phyloP scores from a whole-genome alignment of 805 yeast genomes.

The Zygoascus bituminiphila region DNA sequence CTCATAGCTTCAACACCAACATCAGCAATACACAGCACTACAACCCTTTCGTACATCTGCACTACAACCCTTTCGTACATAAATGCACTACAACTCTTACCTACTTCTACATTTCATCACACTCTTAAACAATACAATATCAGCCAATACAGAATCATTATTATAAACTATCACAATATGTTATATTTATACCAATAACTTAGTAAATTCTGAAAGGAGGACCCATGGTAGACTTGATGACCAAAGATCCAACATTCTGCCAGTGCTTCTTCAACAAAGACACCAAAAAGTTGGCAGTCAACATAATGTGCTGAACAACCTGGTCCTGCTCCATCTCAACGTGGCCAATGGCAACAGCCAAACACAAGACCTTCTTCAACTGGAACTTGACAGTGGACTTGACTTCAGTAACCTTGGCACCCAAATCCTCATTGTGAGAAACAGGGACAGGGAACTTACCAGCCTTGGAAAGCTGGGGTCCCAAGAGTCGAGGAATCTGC shows the following conservation, averaged over 20 bases:
- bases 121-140: background rate
- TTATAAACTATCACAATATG: background rate
- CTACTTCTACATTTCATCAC: background rate
- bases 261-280: conserved; percentile 99
- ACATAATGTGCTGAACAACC: conserved; percentile 94
- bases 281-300: conserved; percentile 98
- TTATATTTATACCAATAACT: conserved; percentile 21
- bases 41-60: no score
- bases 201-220: conserved; percentile 99
- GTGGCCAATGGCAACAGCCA: conserved; percentile 99
- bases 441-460: conserved; percentile 99
- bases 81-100: no score
- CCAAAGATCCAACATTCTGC: conserved; percentile 99
- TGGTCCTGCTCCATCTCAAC: conserved; percentile 98
- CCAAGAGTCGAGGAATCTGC: conserved; percentile 99
- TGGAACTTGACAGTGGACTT: conserved; percentile 99
- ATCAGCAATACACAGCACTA: no score
- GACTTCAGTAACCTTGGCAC: conserved; percentile 92
- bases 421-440: conserved; percentile 97
- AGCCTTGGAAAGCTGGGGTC: conserved; percentile 99
- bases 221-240: conserved; percentile 99
- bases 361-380: conserved; percentile 98
- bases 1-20: no score
- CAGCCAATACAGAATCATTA: no score
- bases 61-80: no score